Evolutionary conservation across 169 alveolate genomes (phyloP), one percentile per base, ranked within the genome.

Genomic region (Sarcocystis neurona): DNA sequence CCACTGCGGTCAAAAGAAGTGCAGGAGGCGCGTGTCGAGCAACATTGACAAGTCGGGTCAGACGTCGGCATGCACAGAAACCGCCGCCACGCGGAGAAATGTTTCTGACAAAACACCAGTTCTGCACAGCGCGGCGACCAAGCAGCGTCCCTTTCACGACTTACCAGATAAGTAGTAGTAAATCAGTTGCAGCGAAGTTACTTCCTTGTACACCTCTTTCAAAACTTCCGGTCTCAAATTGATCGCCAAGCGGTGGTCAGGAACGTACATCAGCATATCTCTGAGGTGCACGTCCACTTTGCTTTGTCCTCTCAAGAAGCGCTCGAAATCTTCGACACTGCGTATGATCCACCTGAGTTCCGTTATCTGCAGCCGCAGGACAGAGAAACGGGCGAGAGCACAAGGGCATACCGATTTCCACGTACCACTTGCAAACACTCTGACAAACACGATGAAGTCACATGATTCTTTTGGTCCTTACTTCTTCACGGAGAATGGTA

Each of bases 131-230:
- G n/a, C n/a, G n/a, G n/a, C n/a, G n/a, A n/a, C n/a, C n/a, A n/a
- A n/a, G n/a, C n/a, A n/a, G n/a, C n/a, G n/a, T n/a, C n/a, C n/a
- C n/a, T n/a, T n/a, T n/a, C n/a, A n/a, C n/a, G 27, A 15, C 92
- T 32, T 77, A 88, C 92, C 60, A 77, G n/a, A 68, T 1, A 80
- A 79, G 43, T 88, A 88, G 53, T 85, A 88, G 77, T 88, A 88
- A 32, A 88, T 75, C 39, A 88, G 78, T 18, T 88, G 92, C 47
- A 88, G 84, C 75, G 77, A 84, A 15, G 92, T 78, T 43, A 88
- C 75, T 37, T 77, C 88, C n/a, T 88, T 87, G 75, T 88, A 88
- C 32, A 88, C 79, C 63, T 88, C 60, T 20, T 88, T 88, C 18
- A 88, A 56, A 1, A 88, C 79, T 5, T 84, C 72, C 74, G 56